Conservation (phyloP, 345 rosid species). For the Hypericum perforatum region DNA sequence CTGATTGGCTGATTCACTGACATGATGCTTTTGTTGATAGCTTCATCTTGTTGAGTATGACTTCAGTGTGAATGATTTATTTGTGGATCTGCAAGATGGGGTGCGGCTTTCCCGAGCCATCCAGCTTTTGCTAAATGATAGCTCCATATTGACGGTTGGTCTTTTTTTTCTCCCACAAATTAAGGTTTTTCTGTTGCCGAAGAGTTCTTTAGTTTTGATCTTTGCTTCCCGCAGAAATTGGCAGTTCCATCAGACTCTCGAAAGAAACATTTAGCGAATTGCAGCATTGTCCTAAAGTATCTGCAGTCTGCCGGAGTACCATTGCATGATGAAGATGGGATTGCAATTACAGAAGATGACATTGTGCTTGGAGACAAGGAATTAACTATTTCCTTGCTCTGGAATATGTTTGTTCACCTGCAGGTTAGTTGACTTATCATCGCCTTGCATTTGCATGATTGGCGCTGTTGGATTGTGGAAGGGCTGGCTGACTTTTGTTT, state of each 20-base stretch:
- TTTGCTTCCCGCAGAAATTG: slow-evolving; percentile 51
- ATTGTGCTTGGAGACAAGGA: slow-evolving; percentile 75
- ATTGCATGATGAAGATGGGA: slow-evolving; percentile 62
- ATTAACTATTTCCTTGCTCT: slow-evolving; percentile 65
- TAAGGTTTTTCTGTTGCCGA: neutral
- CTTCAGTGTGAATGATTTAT: slow-evolving; percentile 58
- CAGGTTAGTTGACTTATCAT: slow-evolving; percentile 43
- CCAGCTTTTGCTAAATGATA: slow-evolving; percentile 70
- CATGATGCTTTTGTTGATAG: slow-evolving; percentile 26
- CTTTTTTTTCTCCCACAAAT: neutral
- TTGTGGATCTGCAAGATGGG: slow-evolving; percentile 83
- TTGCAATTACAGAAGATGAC: slow-evolving; percentile 54
- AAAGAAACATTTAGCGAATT: slow-evolving; percentile 62
- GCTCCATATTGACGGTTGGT: slow-evolving; percentile 72
- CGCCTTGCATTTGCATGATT: neutral
- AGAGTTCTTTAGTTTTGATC: neutral
- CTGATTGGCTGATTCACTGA: neutral
- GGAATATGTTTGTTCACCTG: slow-evolving; percentile 81
- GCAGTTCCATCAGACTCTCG: slow-evolving; percentile 59
- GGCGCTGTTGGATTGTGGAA: neutral
- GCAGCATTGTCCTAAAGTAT: slow-evolving; percentile 57
- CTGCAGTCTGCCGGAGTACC: slow-evolving; percentile 50
- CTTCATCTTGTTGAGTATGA: slow-evolving; percentile 59
- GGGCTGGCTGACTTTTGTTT: neutral
- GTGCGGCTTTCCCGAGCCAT: slow-evolving; percentile 76